These are phyloP conservation scores for Tilletia indica DNA, from an alignment of 1,284 basidiomycete genomes.

Conservation along the genomic window DNA sequence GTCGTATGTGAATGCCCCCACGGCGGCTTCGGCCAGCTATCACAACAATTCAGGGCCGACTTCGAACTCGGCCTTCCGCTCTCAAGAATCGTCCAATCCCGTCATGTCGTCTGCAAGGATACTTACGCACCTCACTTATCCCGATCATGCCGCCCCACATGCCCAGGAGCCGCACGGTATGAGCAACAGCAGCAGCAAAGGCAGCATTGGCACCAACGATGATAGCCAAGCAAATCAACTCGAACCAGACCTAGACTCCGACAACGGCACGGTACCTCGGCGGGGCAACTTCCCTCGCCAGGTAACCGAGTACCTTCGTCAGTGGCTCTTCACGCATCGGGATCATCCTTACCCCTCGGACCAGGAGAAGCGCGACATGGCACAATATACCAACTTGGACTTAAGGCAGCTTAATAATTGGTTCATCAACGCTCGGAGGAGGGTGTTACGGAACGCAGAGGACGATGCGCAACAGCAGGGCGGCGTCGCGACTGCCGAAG, in stretches of 20 bases:
- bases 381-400: conserved; percentile 1
- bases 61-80: too few species aligned
- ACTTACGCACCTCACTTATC: too few species aligned
- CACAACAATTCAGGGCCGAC: too few species aligned
- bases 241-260: background rate
- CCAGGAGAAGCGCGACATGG: conserved; percentile 19
- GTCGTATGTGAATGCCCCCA: too few species aligned
- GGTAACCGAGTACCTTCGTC: conserved; percentile 15
- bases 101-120: too few species aligned
- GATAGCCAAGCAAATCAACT: background rate
- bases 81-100: too few species aligned
- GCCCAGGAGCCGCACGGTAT: background rate
- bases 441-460: background rate
- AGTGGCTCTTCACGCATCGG: conserved; percentile 19
- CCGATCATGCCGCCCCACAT: too few species aligned
- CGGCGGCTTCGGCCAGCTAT: too few species aligned
- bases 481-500: too few species aligned
- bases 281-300: conserved; percentile 18
- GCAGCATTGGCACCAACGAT: background rate
- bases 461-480: too few species aligned
- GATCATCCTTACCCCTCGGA: conserved; percentile 21
- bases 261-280: background rate
- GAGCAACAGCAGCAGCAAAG: conserved; percentile 8
- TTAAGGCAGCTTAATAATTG: conserved; percentile 20
- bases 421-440: conserved; percentile 18